Percentiles rank a stretch among this genome's conserved stretches.
phyloP scores from a whole-genome alignment of 257 asterid species.

The Paraleonurus japonicus region DNA sequence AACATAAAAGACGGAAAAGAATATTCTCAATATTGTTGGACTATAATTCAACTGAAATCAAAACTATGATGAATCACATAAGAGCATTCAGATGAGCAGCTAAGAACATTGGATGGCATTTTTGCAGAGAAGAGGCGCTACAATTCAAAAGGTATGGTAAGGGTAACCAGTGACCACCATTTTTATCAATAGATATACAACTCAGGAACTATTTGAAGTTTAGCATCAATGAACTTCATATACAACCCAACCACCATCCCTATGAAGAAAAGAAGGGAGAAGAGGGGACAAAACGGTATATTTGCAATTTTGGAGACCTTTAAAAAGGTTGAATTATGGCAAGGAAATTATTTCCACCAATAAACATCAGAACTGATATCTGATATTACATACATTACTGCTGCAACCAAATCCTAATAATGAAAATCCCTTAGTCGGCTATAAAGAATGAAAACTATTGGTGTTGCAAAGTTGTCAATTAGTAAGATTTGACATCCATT shows the following conservation, averaged over 20 bases:
- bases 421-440: not conserved
- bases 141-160: not conserved
- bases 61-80: conserved; percentile 1
- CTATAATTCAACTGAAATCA: not conserved
- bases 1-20: conserved; percentile 6
- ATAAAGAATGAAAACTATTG: not conserved
- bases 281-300: not conserved
- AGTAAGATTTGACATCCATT: not conserved
- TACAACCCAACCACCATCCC: not conserved
- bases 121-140: not conserved
- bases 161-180: not conserved
- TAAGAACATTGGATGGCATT: not conserved
- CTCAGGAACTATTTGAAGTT: not conserved
- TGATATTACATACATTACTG: not conserved
- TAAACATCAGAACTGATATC: conserved; percentile 2
- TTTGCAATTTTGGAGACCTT: not conserved
- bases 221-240: not conserved
- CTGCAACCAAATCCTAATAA: not conserved
- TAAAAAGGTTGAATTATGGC: not conserved
- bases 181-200: conserved; percentile 1
- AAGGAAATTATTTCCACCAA: conserved; percentile 8
- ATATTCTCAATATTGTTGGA: not conserved
- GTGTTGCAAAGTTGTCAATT: not conserved
- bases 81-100: conserved; percentile 4
- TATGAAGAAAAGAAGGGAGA: not conserved